phyloP scores from a whole-genome alignment of 2,329 filamentous ascomycete species.

The Sclerotinia borealis region DNA sequence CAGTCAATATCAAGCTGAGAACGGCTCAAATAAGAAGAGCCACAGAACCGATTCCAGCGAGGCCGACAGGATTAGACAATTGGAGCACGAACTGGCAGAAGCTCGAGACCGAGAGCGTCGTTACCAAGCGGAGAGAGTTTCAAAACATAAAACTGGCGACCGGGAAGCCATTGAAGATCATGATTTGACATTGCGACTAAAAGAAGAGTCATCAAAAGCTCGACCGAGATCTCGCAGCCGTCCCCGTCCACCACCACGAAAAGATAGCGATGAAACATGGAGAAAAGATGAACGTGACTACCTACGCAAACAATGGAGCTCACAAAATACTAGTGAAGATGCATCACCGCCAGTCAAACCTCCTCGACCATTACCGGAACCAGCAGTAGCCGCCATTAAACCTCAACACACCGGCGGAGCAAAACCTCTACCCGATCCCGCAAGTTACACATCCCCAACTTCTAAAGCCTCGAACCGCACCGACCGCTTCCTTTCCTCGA shows the following conservation, averaged over 20 bases:
- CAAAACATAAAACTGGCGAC: constrained; percentile 32
- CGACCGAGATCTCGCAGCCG: constrained; percentile 26
- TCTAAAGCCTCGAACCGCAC: constrained; percentile 37
- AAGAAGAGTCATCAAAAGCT: constrained; percentile 25
- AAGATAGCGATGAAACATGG: constrained; percentile 40
- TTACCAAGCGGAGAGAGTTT: constrained; percentile 56
- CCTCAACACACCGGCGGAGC: constrained; percentile 31
- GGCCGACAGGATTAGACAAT: constrained; percentile 65
- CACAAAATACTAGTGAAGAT: constrained; percentile 20
- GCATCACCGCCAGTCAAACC: constrained; percentile 22
- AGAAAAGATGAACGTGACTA: constrained; percentile 46
- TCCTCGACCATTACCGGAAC: constrained; percentile 31
- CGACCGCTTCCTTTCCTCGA: constrained; percentile 43
- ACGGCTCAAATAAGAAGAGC: constrained; percentile 39
- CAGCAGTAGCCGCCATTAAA: constrained; percentile 22
- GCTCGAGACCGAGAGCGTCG: constrained; percentile 61
- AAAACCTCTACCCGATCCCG: constrained; percentile 36
- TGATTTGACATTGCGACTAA: constrained; percentile 26
- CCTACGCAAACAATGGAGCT: constrained; percentile 39
- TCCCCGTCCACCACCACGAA: constrained; percentile 25
- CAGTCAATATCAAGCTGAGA: constrained; percentile 77
- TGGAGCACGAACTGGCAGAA: constrained; percentile 67
- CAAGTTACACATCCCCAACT: constrained; percentile 27
- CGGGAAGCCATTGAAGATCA: constrained; percentile 28
- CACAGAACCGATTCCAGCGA: constrained; percentile 42